phyloP scores from a whole-genome alignment of 2,329 filamentous ascomycete species.

The Penicillium sp. region DNA sequence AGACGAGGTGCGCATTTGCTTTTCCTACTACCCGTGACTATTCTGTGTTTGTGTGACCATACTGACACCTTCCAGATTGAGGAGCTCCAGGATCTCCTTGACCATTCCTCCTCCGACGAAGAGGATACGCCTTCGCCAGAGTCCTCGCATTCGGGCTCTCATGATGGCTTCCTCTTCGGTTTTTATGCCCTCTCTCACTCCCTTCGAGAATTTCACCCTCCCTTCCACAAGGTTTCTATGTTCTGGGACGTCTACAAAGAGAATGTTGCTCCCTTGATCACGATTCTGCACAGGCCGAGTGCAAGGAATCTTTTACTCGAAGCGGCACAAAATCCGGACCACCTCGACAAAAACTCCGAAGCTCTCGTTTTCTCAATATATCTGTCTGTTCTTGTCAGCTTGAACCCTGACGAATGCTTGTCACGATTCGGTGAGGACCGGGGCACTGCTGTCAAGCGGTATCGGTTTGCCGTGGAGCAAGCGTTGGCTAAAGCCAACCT shows the following conservation, averaged over 20 bases:
- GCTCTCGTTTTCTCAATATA: conserved; percentile 67
- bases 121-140: conserved; percentile 56
- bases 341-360: conserved; percentile 58
- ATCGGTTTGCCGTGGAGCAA: conserved; percentile 67
- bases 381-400: conserved; percentile 56
- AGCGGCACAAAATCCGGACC: conserved; percentile 54
- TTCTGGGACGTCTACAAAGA: conserved; percentile 65
- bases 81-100: conserved; percentile 65
- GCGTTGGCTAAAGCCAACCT: conserved; percentile 66
- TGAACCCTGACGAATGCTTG: conserved; percentile 47
- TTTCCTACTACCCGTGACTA: neutral
- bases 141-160: conserved; percentile 45
- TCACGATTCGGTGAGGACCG: conserved; percentile 58
- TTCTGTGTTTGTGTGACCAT: neutral
- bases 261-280: conserved; percentile 65
- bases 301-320: conserved; percentile 56
- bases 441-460: conserved; percentile 54
- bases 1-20: conserved; percentile 55
- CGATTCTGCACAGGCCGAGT: conserved; percentile 62
- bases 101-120: conserved; percentile 61
- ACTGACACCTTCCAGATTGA: conserved; percentile 52
- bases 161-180: conserved; percentile 65
- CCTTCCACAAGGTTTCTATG: conserved; percentile 52
- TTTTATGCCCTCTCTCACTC: conserved; percentile 62
- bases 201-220: conserved; percentile 61